A percentile compares a stretch with the other conserved stretches of the same genome.
Conservation (phyloP, 768 basidiomycete genomes). For the Sarcodon aspratus region DNA sequence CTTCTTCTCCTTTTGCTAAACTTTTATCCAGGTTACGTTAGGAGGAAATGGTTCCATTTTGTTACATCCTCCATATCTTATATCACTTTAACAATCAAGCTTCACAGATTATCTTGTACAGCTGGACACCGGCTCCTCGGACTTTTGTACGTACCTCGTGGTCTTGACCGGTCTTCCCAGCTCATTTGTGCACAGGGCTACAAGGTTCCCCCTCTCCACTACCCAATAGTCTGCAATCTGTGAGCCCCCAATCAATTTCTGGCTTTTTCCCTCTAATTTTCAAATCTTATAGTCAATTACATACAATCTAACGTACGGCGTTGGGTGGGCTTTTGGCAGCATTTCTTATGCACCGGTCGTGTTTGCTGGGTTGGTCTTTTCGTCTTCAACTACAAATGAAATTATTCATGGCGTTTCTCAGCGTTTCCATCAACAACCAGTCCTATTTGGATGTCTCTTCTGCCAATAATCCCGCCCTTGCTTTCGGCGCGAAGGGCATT, state of each 20-base stretch:
- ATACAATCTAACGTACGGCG: conserved; percentile 70
- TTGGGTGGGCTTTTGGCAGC: conserved; percentile 66
- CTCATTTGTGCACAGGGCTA: conserved; percentile 25
- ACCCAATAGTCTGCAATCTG: conserved; percentile 9
- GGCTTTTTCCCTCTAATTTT: not conserved
- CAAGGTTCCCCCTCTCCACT: conserved; percentile 10
- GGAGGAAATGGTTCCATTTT: conserved; percentile 41
- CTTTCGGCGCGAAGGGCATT: conserved; percentile 63
- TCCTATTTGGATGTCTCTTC: conserved; percentile 54
- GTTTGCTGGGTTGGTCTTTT: conserved; percentile 50
- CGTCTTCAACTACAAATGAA: not conserved
- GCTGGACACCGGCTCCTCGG: conserved; percentile 78
- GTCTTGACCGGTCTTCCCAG: not conserved
- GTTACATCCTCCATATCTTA: not conserved
- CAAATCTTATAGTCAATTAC: conserved; percentile 23
- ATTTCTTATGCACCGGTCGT: conserved; percentile 49
- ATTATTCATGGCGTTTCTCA: conserved; percentile 15
- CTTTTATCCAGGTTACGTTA: conserved; percentile 44
- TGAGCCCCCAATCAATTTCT: conserved; percentile 3
- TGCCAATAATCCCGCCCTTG: conserved; percentile 63
- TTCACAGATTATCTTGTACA: conserved; percentile 57
- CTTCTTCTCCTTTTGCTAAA: conserved; percentile 3
- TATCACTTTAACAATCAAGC: conserved; percentile 2
- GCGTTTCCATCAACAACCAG: conserved; percentile 55
- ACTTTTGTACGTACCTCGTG: conserved; percentile 42